A percentile compares a stretch with the other conserved stretches of the same genome.
phyloP scores from a whole-genome alignment of 129 eudicot species.

The Erigeron canadensis region DNA sequence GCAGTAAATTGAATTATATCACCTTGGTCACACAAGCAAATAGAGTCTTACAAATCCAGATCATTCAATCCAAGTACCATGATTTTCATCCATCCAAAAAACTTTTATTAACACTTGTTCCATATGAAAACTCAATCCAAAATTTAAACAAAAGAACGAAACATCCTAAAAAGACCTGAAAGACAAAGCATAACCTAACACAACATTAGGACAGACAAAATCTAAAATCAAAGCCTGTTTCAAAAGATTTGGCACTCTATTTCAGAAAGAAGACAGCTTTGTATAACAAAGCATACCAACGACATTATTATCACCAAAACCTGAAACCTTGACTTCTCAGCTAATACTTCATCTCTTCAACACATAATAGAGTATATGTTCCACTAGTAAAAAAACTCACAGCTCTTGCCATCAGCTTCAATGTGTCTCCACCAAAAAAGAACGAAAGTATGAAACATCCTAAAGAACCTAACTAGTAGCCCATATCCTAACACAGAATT shows the following conservation, averaged over 20 bases:
- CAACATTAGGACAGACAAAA: background rate
- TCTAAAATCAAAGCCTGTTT: background rate
- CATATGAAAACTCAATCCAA: background rate
- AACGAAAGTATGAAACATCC: too few species aligned
- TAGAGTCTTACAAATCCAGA: background rate
- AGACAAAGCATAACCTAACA: background rate
- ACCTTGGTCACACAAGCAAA: constrained; percentile 1
- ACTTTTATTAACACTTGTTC: background rate
- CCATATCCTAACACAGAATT: too few species aligned
- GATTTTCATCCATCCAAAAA: background rate
- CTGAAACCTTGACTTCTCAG: background rate
- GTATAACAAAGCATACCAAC: background rate
- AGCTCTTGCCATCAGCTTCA: too few species aligned
- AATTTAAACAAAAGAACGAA: background rate
- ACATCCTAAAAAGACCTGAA: constrained; percentile 9
- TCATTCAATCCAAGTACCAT: background rate
- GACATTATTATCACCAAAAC: background rate
- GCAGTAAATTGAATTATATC: too few species aligned
- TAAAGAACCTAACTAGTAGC: too few species aligned
- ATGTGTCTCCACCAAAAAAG: too few species aligned
- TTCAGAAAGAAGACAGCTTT: background rate
- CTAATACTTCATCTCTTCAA: too few species aligned
- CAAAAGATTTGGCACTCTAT: background rate
- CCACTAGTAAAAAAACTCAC: too few species aligned
- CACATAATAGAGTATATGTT: too few species aligned